Base-by-base conservation (phyloP, 2,329 filamentous ascomycete species). In the Helotiales sp. region DNA sequence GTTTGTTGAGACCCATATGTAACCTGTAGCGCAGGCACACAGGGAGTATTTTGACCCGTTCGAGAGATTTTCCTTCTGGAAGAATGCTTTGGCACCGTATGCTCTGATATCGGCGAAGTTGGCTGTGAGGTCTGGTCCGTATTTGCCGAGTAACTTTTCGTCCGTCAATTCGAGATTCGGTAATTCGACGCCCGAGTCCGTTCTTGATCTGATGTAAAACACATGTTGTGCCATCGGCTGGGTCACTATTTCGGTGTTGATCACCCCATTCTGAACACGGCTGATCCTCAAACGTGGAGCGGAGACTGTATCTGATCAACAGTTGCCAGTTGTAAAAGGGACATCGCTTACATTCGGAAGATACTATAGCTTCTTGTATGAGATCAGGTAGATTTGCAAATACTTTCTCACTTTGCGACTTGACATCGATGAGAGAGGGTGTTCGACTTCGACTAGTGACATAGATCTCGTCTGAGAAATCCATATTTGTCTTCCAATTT, bases 71-170 rank as follows among this genome's bases (percentile, higher is more conserved):
- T 57, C 13, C 30, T 67, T 68, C 19, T 62, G 58, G 42, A 67
- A 64, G 51, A 69, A 69, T 1, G 67, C 65, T 34, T 64, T 62
- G 1, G 64, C 34, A 3, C 63, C 65, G 33, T 65, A 57, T 0
- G 58, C 59, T 57, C 58, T 61, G 40, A 69, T 69, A 30, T 69
- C 67, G 2, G 66, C 66, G 30, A 68, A 69, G 48, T 69, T 69
- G 15, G 66, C 67, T 0, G 63, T 67, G 1, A 69, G 55, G 36
- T 67, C 64, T 1, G 55, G 60, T 5, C 67, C 67, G 29, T 65
- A 69, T 59, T 68, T 69, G 4, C 49, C 54, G 13, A 69, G 42
- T 6, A 68, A 52, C 30, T 63, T 67, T 36, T 63, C 62, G 48
- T 69, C 66, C 1, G 62, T 67, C 5, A 69, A 49, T 22, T 61